Evolutionary conservation across 768 basidiomycete species (phyloP).

Genomic region (Boletellus ananas): DNA sequence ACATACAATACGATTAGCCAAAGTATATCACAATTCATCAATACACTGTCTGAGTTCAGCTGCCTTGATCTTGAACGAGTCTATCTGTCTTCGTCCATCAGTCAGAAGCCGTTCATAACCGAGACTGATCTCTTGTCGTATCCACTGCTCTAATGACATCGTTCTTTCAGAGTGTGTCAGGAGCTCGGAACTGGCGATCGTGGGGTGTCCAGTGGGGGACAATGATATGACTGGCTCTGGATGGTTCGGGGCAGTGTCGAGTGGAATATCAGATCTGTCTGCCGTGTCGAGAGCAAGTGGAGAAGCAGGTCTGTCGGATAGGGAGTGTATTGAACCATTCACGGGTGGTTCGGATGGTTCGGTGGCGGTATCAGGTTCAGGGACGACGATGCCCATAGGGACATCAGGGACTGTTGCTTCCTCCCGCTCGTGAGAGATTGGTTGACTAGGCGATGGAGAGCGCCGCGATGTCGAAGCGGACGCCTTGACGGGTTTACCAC

Average conservation of each 20-base stretch:
- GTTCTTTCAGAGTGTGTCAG: slow-evolving; percentile 49
- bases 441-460: slow-evolving; percentile 12
- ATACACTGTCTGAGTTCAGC: slow-evolving; percentile 37
- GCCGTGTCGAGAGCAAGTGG: neutral
- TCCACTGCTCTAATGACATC: slow-evolving; percentile 85
- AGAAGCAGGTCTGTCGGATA: neutral
- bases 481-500: slow-evolving; percentile 20
- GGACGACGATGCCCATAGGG: neutral
- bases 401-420: neutral
- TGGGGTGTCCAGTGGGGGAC: slow-evolving; percentile 10
- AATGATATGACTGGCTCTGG: slow-evolving; percentile 14
- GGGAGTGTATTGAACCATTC: slow-evolving; percentile 1
- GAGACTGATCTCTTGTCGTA: slow-evolving; percentile 67
- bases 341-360: neutral
- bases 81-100: slow-evolving; percentile 51
- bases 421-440: neutral
- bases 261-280: neutral
- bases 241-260: neutral
- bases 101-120: slow-evolving; percentile 57
- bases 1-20: too few species aligned
- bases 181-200: slow-evolving; percentile 10
- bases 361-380: neutral
- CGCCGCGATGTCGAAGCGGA: slow-evolving; percentile 11
- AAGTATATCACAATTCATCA: slow-evolving; percentile 25
- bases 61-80: slow-evolving; percentile 44